Evolutionary conservation across 495 filamentous ascomycete genomes (phyloP).

Genomic region (Viridothelium virens): DNA sequence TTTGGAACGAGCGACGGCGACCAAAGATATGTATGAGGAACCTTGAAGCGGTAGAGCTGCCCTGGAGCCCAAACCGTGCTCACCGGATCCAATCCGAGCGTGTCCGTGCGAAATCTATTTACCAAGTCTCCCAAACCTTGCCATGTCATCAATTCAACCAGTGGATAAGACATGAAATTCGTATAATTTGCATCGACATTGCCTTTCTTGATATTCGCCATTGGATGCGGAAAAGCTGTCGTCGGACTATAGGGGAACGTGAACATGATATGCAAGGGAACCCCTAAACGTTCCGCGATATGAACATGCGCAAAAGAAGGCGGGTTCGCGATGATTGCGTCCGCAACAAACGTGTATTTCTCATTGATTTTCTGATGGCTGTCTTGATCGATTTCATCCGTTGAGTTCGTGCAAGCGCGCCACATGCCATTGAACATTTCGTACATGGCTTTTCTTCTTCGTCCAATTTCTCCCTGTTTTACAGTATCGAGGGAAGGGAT

Average conservation of each 20-base stretch:
- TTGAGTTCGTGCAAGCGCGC: slow-evolving; percentile 35
- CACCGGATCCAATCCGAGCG: slow-evolving; percentile 32
- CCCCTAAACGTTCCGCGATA: slow-evolving; percentile 36
- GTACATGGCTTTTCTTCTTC: slow-evolving; percentile 52
- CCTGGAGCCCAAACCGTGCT: slow-evolving; percentile 36
- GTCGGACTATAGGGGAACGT: slow-evolving; percentile 38
- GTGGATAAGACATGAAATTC: slow-evolving; percentile 66
- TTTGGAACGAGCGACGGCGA: slow-evolving; percentile 35
- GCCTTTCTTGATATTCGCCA: slow-evolving; percentile 37
- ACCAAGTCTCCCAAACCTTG: slow-evolving; percentile 35
- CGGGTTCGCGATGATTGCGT: slow-evolving; percentile 39
- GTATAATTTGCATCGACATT: slow-evolving; percentile 45
- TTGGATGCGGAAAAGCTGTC: slow-evolving; percentile 34
- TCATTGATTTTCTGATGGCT: slow-evolving; percentile 45
- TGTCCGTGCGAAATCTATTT: slow-evolving; percentile 34
- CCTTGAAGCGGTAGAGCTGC: slow-evolving; percentile 33
- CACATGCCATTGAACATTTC: slow-evolving; percentile 40
- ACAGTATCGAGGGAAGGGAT: slow-evolving; percentile 58
- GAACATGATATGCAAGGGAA: slow-evolving; percentile 39
- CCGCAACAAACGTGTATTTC: slow-evolving; percentile 33
- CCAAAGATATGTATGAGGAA: slow-evolving; percentile 38
- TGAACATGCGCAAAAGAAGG: slow-evolving; percentile 36
- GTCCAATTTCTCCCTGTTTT: slow-evolving; percentile 56
- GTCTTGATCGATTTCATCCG: slow-evolving; percentile 43
- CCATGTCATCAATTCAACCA: slow-evolving; percentile 45